These are phyloP conservation scores for Penicillium sumatraense DNA, from an alignment of 2,329 filamentous ascomycete genomes.

Conservation along the genomic window DNA sequence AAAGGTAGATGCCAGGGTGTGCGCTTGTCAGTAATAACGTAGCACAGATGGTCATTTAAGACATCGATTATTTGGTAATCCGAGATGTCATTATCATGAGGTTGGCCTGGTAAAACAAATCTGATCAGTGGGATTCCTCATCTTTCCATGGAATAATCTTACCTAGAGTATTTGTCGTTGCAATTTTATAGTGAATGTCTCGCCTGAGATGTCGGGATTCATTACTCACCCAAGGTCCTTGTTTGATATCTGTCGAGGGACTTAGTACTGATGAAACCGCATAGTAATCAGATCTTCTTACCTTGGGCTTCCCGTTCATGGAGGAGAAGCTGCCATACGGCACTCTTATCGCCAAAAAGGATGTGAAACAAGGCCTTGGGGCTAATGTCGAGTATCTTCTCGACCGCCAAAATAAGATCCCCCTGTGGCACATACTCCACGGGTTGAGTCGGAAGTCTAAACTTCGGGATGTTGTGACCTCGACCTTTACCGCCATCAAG, in stretches of 20 bases:
- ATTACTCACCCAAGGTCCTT: constrained; percentile 79
- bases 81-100: constrained; percentile 65
- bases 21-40: constrained; percentile 67
- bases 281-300: constrained; percentile 29
- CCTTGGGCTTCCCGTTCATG: constrained; percentile 75
- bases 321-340: constrained; percentile 89
- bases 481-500: constrained; percentile 44
- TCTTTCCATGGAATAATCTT: constrained; percentile 33
- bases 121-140: background rate
- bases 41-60: constrained; percentile 75
- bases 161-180: constrained; percentile 68
- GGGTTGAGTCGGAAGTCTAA: constrained; percentile 80
- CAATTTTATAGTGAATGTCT: constrained; percentile 79
- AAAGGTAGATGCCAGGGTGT: constrained; percentile 85
- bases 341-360: constrained; percentile 93
- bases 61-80: constrained; percentile 89
- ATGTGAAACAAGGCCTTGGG: constrained; percentile 96
- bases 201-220: constrained; percentile 74
- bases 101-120: constrained; percentile 39
- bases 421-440: constrained; percentile 83
- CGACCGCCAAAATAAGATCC: constrained; percentile 74
- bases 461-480: constrained; percentile 64
- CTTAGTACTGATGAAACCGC: constrained; percentile 20
- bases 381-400: constrained; percentile 85
- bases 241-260: constrained; percentile 65